These are phyloP conservation scores for Chernovozyma aurita DNA, from an alignment of 1,139 yeast genomes.

Conservation along the genomic window DNA sequence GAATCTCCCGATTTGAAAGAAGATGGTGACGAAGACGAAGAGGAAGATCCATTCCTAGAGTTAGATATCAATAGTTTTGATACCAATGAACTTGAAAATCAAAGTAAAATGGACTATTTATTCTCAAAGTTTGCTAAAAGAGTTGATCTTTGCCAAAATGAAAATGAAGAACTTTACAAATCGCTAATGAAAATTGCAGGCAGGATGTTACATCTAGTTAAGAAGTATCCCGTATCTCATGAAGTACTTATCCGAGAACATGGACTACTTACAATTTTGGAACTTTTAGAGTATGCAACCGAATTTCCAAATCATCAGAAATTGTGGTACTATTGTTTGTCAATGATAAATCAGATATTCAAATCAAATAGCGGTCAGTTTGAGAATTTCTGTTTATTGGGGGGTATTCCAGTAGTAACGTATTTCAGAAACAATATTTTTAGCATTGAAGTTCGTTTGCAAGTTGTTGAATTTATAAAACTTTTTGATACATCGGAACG, in stretches of 20 bases:
- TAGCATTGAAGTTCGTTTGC: constrained; percentile 33
- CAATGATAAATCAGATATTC: constrained; percentile 38
- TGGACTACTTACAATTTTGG: constrained; percentile 46
- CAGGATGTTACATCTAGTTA: constrained; percentile 36
- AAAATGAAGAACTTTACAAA: constrained; percentile 27
- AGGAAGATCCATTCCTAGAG: constrained; percentile 36
- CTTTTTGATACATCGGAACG: constrained; percentile 33
- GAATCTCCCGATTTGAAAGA: not conserved
- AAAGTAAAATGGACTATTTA: constrained; percentile 39
- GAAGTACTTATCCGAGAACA: constrained; percentile 44
- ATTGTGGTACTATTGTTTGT: constrained; percentile 38
- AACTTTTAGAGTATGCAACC: constrained; percentile 38
- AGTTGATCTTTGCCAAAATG: constrained; percentile 27
- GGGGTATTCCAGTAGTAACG: constrained; percentile 53
- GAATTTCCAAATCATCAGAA: constrained; percentile 30
- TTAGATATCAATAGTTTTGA: constrained; percentile 40
- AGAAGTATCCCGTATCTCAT: constrained; percentile 40
- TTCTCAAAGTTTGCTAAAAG: constrained; percentile 30
- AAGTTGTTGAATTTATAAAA: constrained; percentile 42
- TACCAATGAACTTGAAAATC: constrained; percentile 41
- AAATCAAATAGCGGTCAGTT: constrained; percentile 31
- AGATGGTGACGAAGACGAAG: constrained; percentile 20
- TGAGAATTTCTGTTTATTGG: constrained; percentile 51
- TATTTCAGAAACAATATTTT: constrained; percentile 37
- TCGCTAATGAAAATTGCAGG: constrained; percentile 37